A percentile compares a stretch with the other conserved stretches of the same genome.
phyloP scores from a whole-genome alignment of 1,139 yeast species.

The Protomyces inundatus region DNA sequence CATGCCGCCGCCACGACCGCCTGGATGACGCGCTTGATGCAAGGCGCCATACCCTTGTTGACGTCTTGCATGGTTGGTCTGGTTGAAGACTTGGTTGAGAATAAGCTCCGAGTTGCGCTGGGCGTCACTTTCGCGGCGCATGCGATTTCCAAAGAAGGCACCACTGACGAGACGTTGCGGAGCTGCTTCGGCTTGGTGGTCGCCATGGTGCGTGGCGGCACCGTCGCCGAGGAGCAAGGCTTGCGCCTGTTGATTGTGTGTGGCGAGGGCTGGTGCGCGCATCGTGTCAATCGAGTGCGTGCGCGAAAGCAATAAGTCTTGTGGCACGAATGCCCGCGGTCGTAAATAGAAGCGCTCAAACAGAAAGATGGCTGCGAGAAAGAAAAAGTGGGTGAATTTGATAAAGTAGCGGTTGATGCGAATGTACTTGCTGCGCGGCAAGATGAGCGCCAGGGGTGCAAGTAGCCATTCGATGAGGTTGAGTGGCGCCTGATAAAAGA shows the following conservation, averaged over 20 bases:
- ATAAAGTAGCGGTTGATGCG: conserved; percentile 39
- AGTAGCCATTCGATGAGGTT: conserved; percentile 40
- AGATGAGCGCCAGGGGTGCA: conserved; percentile 38
- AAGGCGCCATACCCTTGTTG: conserved; percentile 12
- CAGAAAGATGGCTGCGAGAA: conserved; percentile 38
- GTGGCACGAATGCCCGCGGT: conserved; percentile 25
- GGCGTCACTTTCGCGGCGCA: conserved; percentile 18
- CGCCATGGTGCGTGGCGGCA: background rate
- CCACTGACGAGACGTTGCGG: conserved; percentile 12
- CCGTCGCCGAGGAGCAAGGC: background rate
- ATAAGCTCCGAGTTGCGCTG: conserved; percentile 7
- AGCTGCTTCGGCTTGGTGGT: background rate
- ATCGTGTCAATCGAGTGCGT: conserved; percentile 14
- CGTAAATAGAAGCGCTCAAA: conserved; percentile 38
- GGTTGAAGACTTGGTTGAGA: conserved; percentile 14
- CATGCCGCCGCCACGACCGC: background rate
- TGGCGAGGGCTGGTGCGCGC: background rate
- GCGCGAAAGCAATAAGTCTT: conserved; percentile 13
- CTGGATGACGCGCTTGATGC: background rate
- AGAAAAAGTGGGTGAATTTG: conserved; percentile 42
- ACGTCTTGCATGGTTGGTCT: background rate
- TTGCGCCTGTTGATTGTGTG: background rate
- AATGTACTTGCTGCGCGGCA: conserved; percentile 39
- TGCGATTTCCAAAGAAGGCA: conserved; percentile 11
- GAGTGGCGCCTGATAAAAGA: conserved; percentile 42